Evolutionary conservation across 2,329 filamentous ascomycete genomes (phyloP).

Genomic region (Alternaria ventricosa): DNA sequence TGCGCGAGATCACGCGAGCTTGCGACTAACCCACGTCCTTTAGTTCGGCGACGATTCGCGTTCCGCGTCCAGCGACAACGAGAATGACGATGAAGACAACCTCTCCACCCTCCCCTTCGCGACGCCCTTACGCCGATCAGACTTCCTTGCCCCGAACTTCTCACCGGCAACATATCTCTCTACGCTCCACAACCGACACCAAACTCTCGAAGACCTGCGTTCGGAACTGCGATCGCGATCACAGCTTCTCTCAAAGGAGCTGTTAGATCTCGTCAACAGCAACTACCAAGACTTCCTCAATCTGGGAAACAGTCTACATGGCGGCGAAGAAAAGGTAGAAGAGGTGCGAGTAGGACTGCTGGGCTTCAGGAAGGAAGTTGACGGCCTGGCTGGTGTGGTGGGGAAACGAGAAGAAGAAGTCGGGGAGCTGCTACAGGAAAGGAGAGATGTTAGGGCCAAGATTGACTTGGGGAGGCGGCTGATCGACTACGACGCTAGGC

Average conservation of each 20-base stretch:
- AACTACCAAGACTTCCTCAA: slow-evolving; percentile 93
- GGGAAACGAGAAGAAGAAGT: slow-evolving; percentile 69
- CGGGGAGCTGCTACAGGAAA: slow-evolving; percentile 67
- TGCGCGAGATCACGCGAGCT: not conserved
- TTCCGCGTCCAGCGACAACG: slow-evolving; percentile 9
- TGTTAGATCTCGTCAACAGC: slow-evolving; percentile 91
- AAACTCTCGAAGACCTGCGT: slow-evolving; percentile 93
- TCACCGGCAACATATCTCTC: slow-evolving; percentile 83
- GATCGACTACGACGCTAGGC: slow-evolving; percentile 70
- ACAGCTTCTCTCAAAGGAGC: slow-evolving; percentile 79
- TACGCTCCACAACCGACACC: slow-evolving; percentile 83
- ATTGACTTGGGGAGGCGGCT: slow-evolving; percentile 69
- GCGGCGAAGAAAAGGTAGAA: slow-evolving; percentile 90
- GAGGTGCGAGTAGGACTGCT: slow-evolving; percentile 86
- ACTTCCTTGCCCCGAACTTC: slow-evolving; percentile 80
- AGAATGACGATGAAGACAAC: slow-evolving; percentile 63
- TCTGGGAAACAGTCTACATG: slow-evolving; percentile 79
- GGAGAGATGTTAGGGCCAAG: slow-evolving; percentile 70
- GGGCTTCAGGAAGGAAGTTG: slow-evolving; percentile 83
- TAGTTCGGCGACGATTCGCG: slow-evolving; percentile 21
- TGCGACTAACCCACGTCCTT: not conserved
- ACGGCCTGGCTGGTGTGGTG: slow-evolving; percentile 73
- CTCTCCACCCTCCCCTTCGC: slow-evolving; percentile 81
- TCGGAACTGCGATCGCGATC: slow-evolving; percentile 83
- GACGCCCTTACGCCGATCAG: slow-evolving; percentile 77